These are phyloP conservation scores for Metarhizium humberi DNA, from an alignment of 2,329 filamentous ascomycete species.

Conservation along the genomic window DNA sequence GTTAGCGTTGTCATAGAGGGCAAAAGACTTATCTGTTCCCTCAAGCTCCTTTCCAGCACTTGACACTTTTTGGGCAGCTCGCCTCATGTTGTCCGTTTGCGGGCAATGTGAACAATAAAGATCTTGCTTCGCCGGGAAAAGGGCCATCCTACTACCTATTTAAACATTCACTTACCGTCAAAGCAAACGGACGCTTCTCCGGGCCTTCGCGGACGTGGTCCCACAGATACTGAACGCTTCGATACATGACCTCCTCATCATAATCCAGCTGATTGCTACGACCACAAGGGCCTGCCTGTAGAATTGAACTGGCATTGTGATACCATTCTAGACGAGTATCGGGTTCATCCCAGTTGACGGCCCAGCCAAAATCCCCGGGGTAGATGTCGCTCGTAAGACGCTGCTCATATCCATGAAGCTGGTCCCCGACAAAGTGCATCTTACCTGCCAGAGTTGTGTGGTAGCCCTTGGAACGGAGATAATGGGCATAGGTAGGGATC, in stretches of 20 bases:
- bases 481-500: slow-evolving; percentile 86
- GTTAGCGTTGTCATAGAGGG: background rate
- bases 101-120: background rate
- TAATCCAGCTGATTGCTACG: slow-evolving; percentile 93
- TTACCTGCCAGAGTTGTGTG: slow-evolving; percentile 88
- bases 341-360: slow-evolving; percentile 90
- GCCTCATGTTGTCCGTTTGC: background rate
- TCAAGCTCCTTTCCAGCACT: background rate
- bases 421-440: slow-evolving; percentile 96
- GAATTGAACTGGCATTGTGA: slow-evolving; percentile 88
- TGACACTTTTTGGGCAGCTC: background rate
- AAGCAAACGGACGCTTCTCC: slow-evolving; percentile 65
- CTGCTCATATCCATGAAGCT: slow-evolving; percentile 88
- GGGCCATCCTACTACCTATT: background rate
- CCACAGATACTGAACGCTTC: slow-evolving; percentile 80
- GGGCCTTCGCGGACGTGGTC: slow-evolving; percentile 78
- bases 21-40: background rate
- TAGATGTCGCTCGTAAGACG: slow-evolving; percentile 93
- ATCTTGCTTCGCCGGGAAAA: background rate
- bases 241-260: slow-evolving; percentile 93
- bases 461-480: slow-evolving; percentile 75
- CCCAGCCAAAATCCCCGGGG: slow-evolving; percentile 89
- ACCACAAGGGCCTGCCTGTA: slow-evolving; percentile 81
- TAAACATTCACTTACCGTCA: slow-evolving; percentile 47
- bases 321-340: slow-evolving; percentile 86